Conservation (phyloP, 2,329 filamentous ascomycete genomes). For the Neodidymelliopsis sp. region DNA sequence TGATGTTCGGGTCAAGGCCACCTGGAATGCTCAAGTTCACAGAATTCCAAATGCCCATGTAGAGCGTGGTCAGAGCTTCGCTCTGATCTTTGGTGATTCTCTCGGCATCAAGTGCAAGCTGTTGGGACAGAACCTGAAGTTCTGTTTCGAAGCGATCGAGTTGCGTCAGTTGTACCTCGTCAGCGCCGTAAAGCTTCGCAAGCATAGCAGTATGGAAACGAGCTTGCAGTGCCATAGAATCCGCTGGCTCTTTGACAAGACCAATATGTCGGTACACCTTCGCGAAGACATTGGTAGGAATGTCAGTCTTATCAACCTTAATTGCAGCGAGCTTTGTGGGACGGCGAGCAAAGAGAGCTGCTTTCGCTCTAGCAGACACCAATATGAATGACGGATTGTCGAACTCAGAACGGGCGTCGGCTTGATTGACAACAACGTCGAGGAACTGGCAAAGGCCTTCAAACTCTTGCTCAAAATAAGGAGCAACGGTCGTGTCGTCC, state of each 20-base stretch:
- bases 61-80: constrained; percentile 36
- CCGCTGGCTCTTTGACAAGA: constrained; percentile 25
- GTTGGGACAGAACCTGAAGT: constrained; percentile 47
- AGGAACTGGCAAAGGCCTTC: constrained; percentile 49
- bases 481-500: constrained; percentile 34
- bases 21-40: constrained; percentile 25
- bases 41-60: constrained; percentile 30
- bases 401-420: constrained; percentile 6
- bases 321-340: constrained; percentile 39
- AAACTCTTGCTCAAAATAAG: constrained; percentile 49
- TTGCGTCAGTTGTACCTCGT: constrained; percentile 50
- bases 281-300: constrained; percentile 28
- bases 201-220: constrained; percentile 42
- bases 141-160: constrained; percentile 54
- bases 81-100: constrained; percentile 44
- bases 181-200: constrained; percentile 35
- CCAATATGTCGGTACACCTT: constrained; percentile 38
- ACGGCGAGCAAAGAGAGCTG: constrained; percentile 46
- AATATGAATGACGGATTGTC: constrained; percentile 22
- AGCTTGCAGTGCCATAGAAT: constrained; percentile 36
- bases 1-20: constrained; percentile 41
- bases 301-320: constrained; percentile 13
- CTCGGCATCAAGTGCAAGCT: constrained; percentile 44
- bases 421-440: constrained; percentile 34
- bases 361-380: constrained; percentile 31